Base-by-base conservation (phyloP, 2,329 filamentous ascomycete species). In the Beauveria asiatica region DNA sequence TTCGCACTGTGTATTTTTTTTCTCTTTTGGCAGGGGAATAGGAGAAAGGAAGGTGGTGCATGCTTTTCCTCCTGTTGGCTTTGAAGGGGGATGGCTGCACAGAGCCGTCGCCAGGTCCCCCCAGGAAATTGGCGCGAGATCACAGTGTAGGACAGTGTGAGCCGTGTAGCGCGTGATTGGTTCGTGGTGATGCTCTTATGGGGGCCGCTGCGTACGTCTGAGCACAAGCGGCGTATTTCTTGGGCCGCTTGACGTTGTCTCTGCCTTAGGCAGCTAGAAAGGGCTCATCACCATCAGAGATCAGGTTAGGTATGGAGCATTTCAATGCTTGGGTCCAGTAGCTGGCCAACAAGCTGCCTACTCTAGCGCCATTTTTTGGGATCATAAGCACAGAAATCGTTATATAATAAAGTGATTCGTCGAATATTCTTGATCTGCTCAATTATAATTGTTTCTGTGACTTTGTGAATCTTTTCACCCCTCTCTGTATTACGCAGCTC, bases 201-300 rank as follows among this genome's bases (percentile, higher is more conserved):
- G 50, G 23, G 21, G 16, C 7, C 0, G 1, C 5, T 10, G 57
- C 57, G 57, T 60, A 60, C 2, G 17, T 41, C 33, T 60, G 27
- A 54, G 57, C 49, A 45, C 44, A 30, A 42, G 3, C 50, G 27
- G 57, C 50, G 57, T 49, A 60, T 17, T 60, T 60, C n/a, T 13
- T 39, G 44, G 57, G 27, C 57, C 57, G 57, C 57, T 49, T 49
- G 57, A 30, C 54, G 17, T 41, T 60, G 30, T 60, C 21, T 53
- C 39, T 53, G 57, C 57, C 57, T 60, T 54, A 60, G 57, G 57
- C 57, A 60, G 39, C 57, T 21, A 60, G 39, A 58, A 50, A 58
- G 7, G n/a, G 16, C 17, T n/a, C 54, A 57, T 37, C 11, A 17
- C 10, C 17, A 17, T n/a, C 19, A 37, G n/a, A n/a, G n/a, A 62